Percentiles rank a stretch among this genome's conserved stretches.
phyloP scores from a whole-genome alignment of 148 eudicot genomes.

The Salicornia ramosissima region DNA sequence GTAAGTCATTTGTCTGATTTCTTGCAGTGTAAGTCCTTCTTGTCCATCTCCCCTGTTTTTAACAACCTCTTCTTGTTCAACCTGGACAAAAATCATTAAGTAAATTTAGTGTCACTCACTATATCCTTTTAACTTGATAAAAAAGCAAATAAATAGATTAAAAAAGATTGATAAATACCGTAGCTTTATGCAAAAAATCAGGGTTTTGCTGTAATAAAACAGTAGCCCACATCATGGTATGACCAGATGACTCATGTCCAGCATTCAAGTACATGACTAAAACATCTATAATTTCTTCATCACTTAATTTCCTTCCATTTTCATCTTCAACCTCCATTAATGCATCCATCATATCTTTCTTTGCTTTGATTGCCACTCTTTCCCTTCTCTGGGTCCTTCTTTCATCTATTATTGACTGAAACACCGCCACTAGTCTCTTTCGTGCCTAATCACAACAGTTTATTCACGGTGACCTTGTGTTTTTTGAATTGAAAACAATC shows the following conservation, averaged over 20 bases:
- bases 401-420: constrained; percentile 51
- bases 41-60: constrained; percentile 54
- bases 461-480: not conserved
- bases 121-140: not conserved
- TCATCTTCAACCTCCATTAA: constrained; percentile 67
- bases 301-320: constrained; percentile 58
- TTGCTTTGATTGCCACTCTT: constrained; percentile 24
- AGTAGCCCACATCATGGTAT: constrained; percentile 86
- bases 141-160: not conserved
- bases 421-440: constrained; percentile 51
- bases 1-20: constrained; percentile 72
- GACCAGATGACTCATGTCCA: constrained; percentile 96
- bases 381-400: constrained; percentile 38
- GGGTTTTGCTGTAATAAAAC: constrained; percentile 68
- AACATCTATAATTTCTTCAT: constrained; percentile 79
- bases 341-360: constrained; percentile 84
- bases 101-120: too few relatives aligned
- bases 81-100: constrained; percentile 30
- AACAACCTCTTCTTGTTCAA: constrained; percentile 67
- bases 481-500: not conserved
- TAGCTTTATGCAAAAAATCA: constrained; percentile 55
- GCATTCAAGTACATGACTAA: constrained; percentile 89
- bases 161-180: constrained; percentile 51
- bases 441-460: constrained; percentile 52
- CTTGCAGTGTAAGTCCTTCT: constrained; percentile 62